phyloP scores from a whole-genome alignment of 2,329 filamentous ascomycete genomes.

The Penicillium sp. region DNA sequence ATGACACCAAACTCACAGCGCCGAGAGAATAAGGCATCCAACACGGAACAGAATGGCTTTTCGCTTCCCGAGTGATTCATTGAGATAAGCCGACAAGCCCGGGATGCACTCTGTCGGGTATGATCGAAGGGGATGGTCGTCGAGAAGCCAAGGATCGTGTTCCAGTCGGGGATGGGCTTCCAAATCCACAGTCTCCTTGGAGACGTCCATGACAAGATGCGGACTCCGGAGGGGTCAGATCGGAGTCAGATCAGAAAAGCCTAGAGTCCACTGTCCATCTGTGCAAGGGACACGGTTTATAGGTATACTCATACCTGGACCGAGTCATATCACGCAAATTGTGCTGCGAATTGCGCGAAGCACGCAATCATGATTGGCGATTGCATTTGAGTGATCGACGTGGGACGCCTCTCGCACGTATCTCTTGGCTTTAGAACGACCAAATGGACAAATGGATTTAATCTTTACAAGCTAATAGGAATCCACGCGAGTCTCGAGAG shows the following conservation, averaged over 20 bases:
- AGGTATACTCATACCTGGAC: background rate
- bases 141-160: constrained; percentile 29
- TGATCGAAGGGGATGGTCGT: constrained; percentile 36
- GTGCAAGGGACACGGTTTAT: background rate
- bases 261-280: background rate
- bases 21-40: constrained; percentile 27
- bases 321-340: constrained; percentile 21
- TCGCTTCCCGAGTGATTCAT: constrained; percentile 17
- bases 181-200: constrained; percentile 7
- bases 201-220: background rate
- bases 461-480: no score
- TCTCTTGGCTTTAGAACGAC: no score
- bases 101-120: constrained; percentile 33
- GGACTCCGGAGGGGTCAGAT: no score
- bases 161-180: constrained; percentile 13
- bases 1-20: constrained; percentile 11
- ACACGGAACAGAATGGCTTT: constrained; percentile 23
- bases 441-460: no score
- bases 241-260: background rate
- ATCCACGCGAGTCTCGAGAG: no score
- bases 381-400: constrained; percentile 12
- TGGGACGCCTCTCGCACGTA: background rate
- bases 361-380: constrained; percentile 21
- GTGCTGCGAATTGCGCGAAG: constrained; percentile 13
- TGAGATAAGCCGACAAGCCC: constrained; percentile 20